Base-by-base conservation (phyloP, 1,284 basidiomycete species). In the Tylopilus sp. region DNA sequence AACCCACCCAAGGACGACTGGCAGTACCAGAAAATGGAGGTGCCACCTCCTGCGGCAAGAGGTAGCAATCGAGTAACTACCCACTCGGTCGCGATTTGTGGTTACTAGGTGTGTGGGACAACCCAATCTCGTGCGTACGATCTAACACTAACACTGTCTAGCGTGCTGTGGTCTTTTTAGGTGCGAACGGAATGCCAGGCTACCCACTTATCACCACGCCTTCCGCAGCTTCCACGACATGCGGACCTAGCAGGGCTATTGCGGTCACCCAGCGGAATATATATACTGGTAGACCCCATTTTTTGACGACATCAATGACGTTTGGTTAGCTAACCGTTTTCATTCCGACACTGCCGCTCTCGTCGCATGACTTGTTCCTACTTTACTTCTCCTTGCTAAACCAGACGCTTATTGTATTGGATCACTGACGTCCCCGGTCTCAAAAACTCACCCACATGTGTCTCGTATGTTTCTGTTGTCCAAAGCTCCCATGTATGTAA, bases 1-100 rank as follows among this genome's bases (percentile, higher is more conserved):
- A 26, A 47, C 34, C 44, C 31, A 23, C 30, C 12, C 37, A 21
- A 23, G 49, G 50, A 25, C 55, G 43, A 25, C 34, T 33, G 19
- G 50, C 36, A 30, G 41, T 34, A 23, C 48, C 49, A 0, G 56
- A 53, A 53, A 50, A 18, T 31, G 52, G 51, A 44, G 45, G 37
- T 18, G 12, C 31, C 25, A 18, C 41, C 18, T 36, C 49, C 34
- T 30, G 35, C 33, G 35, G 46, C 18, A 41, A 45, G 37, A 60
- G 26, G 44, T 53, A 60, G 44, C n/a, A 35, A 60, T 54, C 28
- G 41, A 30, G 30, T 30, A 30, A 43, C 10, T 45, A 36, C 52
- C 16, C 28, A 44, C 48, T 30, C 31, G 33, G 42, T 41, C 47
- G 23, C 25, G 48, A 55, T 41, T 40, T 43, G 35, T 45, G 41